These are phyloP conservation scores for Chimonanthus salicifolius DNA, from an alignment of 164 flowering plant species.

Conservation along the genomic window DNA sequence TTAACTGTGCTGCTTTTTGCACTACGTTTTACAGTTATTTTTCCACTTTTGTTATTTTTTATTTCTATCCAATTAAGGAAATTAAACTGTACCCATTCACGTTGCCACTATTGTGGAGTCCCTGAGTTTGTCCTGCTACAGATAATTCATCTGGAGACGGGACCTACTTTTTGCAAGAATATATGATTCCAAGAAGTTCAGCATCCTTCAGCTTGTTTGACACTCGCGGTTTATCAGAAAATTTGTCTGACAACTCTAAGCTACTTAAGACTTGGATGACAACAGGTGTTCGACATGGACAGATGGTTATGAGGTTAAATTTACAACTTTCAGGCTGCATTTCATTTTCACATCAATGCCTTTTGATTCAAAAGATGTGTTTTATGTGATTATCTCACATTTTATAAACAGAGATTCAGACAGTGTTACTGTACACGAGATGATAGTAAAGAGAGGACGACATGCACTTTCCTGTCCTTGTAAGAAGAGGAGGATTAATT, in stretches of 20 bases:
- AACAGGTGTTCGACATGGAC: conserved; percentile 65
- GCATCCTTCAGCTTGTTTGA: conserved; percentile 71
- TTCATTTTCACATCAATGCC: background rate
- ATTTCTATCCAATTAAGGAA: background rate
- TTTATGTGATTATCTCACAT: background rate
- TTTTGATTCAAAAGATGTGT: background rate
- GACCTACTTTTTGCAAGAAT: conserved; percentile 66
- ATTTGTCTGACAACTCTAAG: conserved; percentile 35
- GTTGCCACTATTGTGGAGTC: background rate
- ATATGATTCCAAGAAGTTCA: conserved; percentile 59
- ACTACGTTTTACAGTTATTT: background rate
- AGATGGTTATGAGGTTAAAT: conserved; percentile 46
- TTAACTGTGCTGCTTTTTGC: background rate
- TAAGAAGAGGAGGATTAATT: conserved; percentile 49
- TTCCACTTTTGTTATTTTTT: background rate
- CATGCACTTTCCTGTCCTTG: conserved; percentile 9
- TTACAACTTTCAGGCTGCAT: background rate
- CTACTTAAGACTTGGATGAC: conserved; percentile 59
- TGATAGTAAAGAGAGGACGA: conserved; percentile 35
- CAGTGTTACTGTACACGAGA: conserved; percentile 20
- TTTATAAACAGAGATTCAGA: conserved; percentile 50
- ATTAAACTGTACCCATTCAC: too few relatives aligned
- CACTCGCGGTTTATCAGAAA: conserved; percentile 58
- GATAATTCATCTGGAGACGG: conserved; percentile 61
- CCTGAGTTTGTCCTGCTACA: conserved; percentile 16